phyloP scores from a whole-genome alignment of 345 rosid species.

The Euclidium syriacum region DNA sequence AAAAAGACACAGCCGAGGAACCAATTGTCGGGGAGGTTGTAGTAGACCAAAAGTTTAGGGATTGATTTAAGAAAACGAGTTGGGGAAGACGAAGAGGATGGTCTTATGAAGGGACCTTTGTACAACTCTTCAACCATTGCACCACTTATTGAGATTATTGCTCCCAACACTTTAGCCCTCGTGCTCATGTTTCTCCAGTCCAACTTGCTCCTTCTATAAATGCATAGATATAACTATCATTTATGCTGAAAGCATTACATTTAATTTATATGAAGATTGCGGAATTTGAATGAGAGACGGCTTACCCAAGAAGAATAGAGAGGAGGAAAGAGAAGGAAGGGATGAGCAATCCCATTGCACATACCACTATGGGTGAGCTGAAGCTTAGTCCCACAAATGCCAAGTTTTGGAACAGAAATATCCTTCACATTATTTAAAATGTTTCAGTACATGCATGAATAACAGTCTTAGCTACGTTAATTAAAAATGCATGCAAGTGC shows the following conservation, averaged over 20 bases:
- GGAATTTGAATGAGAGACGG: not conserved
- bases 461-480: not conserved
- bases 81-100: constrained; percentile 35
- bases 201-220: constrained; percentile 38
- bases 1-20: constrained; percentile 61
- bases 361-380: constrained; percentile 79
- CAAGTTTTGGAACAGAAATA: constrained; percentile 59
- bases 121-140: constrained; percentile 46
- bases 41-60: constrained; percentile 47
- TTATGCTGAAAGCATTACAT: not conserved
- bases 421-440: constrained; percentile 34
- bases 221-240: not conserved
- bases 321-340: constrained; percentile 68
- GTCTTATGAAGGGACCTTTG: constrained; percentile 50
- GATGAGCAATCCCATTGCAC: constrained; percentile 67
- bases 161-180: constrained; percentile 43
- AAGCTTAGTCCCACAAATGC: constrained; percentile 59
- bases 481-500: constrained; percentile 8
- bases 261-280: not conserved
- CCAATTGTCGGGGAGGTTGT: constrained; percentile 56
- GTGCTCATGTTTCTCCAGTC: constrained; percentile 49
- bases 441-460: not conserved
- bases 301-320: constrained; percentile 50
- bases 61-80: constrained; percentile 23
- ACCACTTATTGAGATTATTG: constrained; percentile 49